These are phyloP conservation scores for Botrytis sinoallii DNA, from an alignment of 2,329 filamentous ascomycete species.

Conservation along the genomic window DNA sequence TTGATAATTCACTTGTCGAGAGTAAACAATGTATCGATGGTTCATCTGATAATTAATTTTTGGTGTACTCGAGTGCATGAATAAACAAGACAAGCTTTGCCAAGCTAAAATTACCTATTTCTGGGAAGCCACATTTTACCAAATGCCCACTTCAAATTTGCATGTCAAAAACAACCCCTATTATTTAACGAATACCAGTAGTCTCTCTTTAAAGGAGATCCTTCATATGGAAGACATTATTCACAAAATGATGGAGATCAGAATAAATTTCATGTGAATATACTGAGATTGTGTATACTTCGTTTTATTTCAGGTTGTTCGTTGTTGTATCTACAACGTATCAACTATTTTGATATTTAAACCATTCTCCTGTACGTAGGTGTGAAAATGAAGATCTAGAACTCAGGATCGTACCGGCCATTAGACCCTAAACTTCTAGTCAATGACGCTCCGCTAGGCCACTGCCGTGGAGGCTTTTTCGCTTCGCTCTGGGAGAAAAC, in stretches of 20 bases:
- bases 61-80: neutral
- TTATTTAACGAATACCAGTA: neutral
- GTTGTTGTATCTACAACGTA: neutral
- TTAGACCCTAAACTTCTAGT: neutral
- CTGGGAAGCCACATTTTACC: neutral
- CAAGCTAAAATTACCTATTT: neutral
- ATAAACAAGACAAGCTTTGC: neutral
- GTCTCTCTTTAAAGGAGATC: neutral
- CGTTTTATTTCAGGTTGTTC: neutral
- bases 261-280: neutral
- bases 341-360: neutral
- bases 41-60: constrained; percentile 6
- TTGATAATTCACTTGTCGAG: neutral
- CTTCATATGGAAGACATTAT: neutral
- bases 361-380: neutral
- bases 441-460: neutral
- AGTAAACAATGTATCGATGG: neutral
- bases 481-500: neutral
- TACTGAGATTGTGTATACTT: neutral
- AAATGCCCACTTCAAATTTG: neutral
- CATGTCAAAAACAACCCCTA: neutral
- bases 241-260: neutral
- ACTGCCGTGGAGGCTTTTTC: constrained; percentile 4
- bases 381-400: neutral
- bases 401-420: neutral